These are phyloP conservation scores for Phytophthora megakarya DNA, from an alignment of 352 stramenopile genomes.

Conservation along the genomic window DNA sequence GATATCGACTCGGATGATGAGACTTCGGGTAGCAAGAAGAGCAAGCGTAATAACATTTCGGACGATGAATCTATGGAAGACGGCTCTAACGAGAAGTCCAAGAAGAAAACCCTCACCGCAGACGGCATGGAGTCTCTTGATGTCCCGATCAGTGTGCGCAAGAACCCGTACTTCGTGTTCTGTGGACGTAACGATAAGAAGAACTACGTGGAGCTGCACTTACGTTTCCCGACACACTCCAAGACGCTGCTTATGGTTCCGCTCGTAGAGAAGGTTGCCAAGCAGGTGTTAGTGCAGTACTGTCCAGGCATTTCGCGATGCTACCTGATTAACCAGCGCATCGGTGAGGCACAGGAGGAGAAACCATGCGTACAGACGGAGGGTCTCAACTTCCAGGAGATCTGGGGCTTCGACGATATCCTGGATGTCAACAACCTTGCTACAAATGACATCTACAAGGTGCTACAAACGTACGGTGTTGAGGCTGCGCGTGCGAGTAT, in stretches of 20 bases:
- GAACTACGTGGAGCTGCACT: slow-evolving; percentile 83
- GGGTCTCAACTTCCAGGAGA: slow-evolving; percentile 98
- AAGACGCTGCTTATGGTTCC: slow-evolving; percentile 91
- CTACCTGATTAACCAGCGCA: slow-evolving; percentile 90
- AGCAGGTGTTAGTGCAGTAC: slow-evolving; percentile 87
- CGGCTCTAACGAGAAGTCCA: slow-evolving; percentile 28
- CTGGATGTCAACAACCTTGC: slow-evolving; percentile 95
- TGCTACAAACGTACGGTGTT: slow-evolving; percentile 97
- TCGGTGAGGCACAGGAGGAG: slow-evolving; percentile 80
- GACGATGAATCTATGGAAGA: slow-evolving; percentile 54
- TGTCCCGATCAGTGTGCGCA: slow-evolving; percentile 76
- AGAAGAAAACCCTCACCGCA: slow-evolving; percentile 50
- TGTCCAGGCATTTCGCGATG: slow-evolving; percentile 89
- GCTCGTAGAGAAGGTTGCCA: slow-evolving; percentile 85
- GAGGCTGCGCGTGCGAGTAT: slow-evolving; percentile 97
- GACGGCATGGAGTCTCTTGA: slow-evolving; percentile 76
- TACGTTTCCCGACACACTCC: slow-evolving; percentile 88
- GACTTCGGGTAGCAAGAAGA: slow-evolving; percentile 41
- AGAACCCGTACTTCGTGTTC: slow-evolving; percentile 89
- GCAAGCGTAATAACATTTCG: slow-evolving; percentile 24
- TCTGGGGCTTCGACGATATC: slow-evolving; percentile 93
- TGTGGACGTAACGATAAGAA: slow-evolving; percentile 79
- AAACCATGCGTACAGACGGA: slow-evolving; percentile 92
- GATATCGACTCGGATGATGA: slow-evolving; percentile 67
- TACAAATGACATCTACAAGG: slow-evolving; percentile 98